phyloP scores from a whole-genome alignment of 164 flowering plant genomes.

The Magnolia sinica region DNA sequence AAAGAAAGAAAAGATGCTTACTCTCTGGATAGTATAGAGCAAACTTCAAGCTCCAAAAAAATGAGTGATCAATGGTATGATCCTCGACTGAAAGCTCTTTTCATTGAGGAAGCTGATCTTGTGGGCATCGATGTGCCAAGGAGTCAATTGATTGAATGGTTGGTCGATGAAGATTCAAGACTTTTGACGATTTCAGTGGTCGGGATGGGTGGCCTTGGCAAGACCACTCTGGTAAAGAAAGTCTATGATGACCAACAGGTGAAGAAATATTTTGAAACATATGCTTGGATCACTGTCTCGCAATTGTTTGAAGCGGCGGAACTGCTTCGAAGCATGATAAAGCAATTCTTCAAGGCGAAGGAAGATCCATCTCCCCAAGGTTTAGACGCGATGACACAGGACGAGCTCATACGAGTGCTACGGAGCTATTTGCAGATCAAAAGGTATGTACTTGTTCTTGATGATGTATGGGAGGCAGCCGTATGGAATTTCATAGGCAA shows the following conservation, averaged over 20 bases:
- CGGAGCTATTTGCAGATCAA: background rate
- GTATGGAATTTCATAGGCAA: conserved; percentile 23
- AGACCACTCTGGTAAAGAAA: conserved; percentile 20
- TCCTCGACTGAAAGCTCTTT: background rate
- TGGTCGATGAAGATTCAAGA: conserved; percentile 22
- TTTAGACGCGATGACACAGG: conserved; percentile 15
- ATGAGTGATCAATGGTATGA: too few relatives aligned
- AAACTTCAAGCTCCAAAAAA: background rate
- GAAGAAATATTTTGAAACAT: conserved; percentile 7
- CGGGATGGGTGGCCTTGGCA: conserved; percentile 25
- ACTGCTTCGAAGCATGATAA: conserved; percentile 4
- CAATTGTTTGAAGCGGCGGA: background rate
- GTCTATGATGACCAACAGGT: conserved; percentile 4
- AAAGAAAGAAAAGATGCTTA: too few relatives aligned
- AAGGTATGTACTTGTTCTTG: conserved; percentile 31
- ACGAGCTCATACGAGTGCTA: conserved; percentile 20
- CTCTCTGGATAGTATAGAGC: background rate
- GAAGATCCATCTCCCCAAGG: background rate
- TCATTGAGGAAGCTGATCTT: background rate
- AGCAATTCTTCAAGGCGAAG: background rate
- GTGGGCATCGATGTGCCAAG: background rate
- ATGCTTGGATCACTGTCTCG: conserved; percentile 21
- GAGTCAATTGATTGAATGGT: background rate
- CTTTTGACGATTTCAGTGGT: background rate
- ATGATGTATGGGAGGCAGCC: conserved; percentile 33